Evolutionary conservation across 140 eudicot genomes (phyloP).

Genomic region (Senecio squalidus): DNA sequence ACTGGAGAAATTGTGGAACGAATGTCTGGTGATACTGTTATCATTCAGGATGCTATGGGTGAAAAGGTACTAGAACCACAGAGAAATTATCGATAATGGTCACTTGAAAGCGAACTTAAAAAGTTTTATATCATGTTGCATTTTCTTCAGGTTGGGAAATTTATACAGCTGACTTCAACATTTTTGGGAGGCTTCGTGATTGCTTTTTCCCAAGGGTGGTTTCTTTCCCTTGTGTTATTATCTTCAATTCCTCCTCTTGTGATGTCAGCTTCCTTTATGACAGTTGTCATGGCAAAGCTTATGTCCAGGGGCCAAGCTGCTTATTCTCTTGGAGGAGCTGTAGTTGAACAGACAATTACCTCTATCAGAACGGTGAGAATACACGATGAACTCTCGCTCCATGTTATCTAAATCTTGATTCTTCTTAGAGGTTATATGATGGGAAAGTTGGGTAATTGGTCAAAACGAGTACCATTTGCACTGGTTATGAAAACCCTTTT

Average conservation of each 20-base stretch:
- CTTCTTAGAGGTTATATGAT: no score
- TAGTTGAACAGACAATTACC: not conserved
- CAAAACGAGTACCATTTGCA: no score
- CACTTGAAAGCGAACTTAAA: not conserved
- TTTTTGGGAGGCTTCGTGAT: conserved; percentile 1
- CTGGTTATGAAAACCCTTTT: no score
- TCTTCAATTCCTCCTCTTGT: not conserved
- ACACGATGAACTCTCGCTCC: not conserved
- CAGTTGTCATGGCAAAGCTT: not conserved
- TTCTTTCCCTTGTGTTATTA: not conserved
- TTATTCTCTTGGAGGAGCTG: not conserved
- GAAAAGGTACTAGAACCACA: not conserved
- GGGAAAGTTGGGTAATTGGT: no score
- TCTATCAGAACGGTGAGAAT: not conserved
- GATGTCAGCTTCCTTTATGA: not conserved
- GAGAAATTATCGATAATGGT: not conserved
- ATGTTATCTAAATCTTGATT: no score
- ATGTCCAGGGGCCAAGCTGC: not conserved
- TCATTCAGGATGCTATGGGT: not conserved
- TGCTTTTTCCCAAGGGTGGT: not conserved
- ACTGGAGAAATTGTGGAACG: not conserved
- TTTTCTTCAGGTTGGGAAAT: not conserved
- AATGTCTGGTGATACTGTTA: not conserved
- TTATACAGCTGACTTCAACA: not conserved
- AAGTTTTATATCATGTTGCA: not conserved